Evolutionary conservation across 116 monocot genomes (phyloP).

Genomic region (Papilionanthe hybrid): DNA sequence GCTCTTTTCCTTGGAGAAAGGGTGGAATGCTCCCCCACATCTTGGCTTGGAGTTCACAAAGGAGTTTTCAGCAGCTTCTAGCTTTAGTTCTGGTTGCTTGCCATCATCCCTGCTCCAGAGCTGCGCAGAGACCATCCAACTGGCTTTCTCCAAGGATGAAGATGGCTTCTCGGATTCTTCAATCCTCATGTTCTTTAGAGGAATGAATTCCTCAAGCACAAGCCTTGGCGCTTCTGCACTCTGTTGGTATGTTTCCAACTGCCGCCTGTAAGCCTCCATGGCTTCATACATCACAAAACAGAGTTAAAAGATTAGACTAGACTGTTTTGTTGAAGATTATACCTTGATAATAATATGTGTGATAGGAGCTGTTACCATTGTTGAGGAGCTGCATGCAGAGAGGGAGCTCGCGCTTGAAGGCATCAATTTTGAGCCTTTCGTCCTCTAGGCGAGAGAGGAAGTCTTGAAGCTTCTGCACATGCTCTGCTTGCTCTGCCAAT

Average conservation of each 20-base stretch:
- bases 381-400: constrained; percentile 94
- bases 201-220: constrained; percentile 73
- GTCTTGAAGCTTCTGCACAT: constrained; percentile 49
- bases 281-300: constrained; percentile 18
- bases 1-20: constrained; percentile 54
- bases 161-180: constrained; percentile 15
- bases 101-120: constrained; percentile 43
- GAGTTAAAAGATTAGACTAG: no score
- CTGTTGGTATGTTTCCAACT: constrained; percentile 37
- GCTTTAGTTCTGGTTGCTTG: background rate
- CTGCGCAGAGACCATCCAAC: constrained; percentile 89
- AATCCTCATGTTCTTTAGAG: constrained; percentile 33
- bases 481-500: background rate
- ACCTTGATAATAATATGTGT: no score
- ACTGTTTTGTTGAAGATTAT: no score
- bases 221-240: constrained; percentile 20
- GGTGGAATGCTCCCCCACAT: constrained; percentile 71
- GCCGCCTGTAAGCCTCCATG: constrained; percentile 58
- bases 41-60: constrained; percentile 17
- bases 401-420: constrained; percentile 90
- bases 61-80: background rate
- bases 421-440: constrained; percentile 83
- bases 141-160: constrained; percentile 41
- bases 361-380: constrained; percentile 34
- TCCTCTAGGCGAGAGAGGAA: constrained; percentile 79